phyloP scores from a whole-genome alignment of 805 yeast species.

The Zygosaccharomyces gambellarensis region DNA sequence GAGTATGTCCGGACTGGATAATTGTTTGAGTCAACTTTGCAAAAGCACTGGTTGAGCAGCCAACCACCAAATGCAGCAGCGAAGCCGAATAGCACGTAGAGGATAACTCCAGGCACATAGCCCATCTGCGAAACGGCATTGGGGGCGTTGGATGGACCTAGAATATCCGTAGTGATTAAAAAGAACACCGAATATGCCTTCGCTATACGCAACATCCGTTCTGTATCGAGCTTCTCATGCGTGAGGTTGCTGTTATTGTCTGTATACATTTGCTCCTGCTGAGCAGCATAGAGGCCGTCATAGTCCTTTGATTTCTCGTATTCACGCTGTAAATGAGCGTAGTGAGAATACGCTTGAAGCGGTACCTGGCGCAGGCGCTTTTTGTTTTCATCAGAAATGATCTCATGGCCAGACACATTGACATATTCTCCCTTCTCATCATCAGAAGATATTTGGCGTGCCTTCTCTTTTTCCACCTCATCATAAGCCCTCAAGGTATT shows the following conservation, averaged over 20 bases:
- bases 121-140: slow-evolving; percentile 43
- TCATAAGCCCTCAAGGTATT: background rate
- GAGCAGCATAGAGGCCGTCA: slow-evolving; percentile 14
- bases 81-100: slow-evolving; percentile 40
- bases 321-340: slow-evolving; percentile 14
- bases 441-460: background rate
- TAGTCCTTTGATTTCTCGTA: slow-evolving; percentile 10
- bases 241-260: slow-evolving; percentile 14
- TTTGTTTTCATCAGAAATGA: slow-evolving; percentile 8
- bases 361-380: slow-evolving; percentile 7
- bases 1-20: slow-evolving; percentile 42
- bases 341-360: slow-evolving; percentile 12
- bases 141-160: slow-evolving; percentile 46
- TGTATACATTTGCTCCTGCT: slow-evolving; percentile 12
- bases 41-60: slow-evolving; percentile 36
- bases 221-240: slow-evolving; percentile 11
- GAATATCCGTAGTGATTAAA: slow-evolving; percentile 45
- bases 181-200: slow-evolving; percentile 37
- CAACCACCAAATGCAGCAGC: slow-evolving; percentile 42
- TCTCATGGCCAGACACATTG: slow-evolving; percentile 11
- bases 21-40: slow-evolving; percentile 39
- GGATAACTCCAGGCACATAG: slow-evolving; percentile 42
- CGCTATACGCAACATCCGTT: slow-evolving; percentile 14
- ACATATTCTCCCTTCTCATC: slow-evolving; percentile 10
- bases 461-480: slow-evolving; percentile 1